phyloP scores from a whole-genome alignment of 371 early-diverging fungal genomes.

The Syncephalastrum contaminatum region DNA sequence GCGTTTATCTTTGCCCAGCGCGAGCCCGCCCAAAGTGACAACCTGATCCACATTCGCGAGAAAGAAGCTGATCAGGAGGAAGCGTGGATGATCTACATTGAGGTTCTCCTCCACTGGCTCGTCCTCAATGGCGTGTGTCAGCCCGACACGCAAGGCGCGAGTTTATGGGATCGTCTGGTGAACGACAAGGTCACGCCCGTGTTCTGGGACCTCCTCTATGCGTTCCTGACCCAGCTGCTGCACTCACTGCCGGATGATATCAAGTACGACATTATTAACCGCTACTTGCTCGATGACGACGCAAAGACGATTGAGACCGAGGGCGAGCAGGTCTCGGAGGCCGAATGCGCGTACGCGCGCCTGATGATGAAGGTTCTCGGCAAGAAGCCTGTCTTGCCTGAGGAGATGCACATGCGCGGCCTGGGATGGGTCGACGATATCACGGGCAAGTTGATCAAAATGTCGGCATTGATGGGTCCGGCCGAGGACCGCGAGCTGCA shows the following conservation, averaged over 20 bases:
- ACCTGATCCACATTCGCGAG: not conserved
- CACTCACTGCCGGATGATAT: constrained; percentile 25
- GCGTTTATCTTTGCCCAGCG: constrained; percentile 19
- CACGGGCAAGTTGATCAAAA: constrained; percentile 27
- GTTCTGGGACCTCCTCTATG: constrained; percentile 38
- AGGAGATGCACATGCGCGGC: constrained; percentile 41
- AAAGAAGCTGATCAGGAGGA: constrained; percentile 8
- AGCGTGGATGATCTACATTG: constrained; percentile 41
- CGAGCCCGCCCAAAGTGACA: constrained; percentile 4
- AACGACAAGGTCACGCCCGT: constrained; percentile 10
- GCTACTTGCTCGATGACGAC: constrained; percentile 30
- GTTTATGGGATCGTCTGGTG: constrained; percentile 36
- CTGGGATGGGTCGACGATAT: constrained; percentile 51
- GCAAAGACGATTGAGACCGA: not conserved
- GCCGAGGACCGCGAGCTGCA: not conserved
- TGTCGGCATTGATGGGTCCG: constrained; percentile 3
- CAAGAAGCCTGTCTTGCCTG: constrained; percentile 35
- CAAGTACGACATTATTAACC: constrained; percentile 35
- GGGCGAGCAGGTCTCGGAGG: constrained; percentile 2
- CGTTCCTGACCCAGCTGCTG: constrained; percentile 33
- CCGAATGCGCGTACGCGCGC: constrained; percentile 17
- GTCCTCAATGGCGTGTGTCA: constrained; percentile 32
- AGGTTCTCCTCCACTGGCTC: constrained; percentile 48
- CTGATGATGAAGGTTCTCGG: constrained; percentile 20
- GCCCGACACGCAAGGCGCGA: constrained; percentile 7